Evolutionary conservation across 2,329 filamentous ascomycete genomes (phyloP), one percentile per base, ranked within the genome.

Genomic region (Dactylellina parvicollis): DNA sequence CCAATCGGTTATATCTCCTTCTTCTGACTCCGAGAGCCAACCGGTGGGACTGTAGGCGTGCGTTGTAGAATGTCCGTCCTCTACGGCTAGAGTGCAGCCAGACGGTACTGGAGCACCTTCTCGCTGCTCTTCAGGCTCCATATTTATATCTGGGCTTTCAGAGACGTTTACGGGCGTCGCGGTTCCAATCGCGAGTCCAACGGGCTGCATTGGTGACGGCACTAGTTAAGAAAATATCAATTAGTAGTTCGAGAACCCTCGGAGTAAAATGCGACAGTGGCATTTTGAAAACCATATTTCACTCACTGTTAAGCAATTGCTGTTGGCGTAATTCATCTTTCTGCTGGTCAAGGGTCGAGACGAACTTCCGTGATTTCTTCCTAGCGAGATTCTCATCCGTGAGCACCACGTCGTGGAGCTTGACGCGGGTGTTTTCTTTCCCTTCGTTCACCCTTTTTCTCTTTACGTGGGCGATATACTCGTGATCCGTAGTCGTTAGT

Each of bases 131-230:
- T n/a, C n/a, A n/a, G n/a, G n/a, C n/a, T n/a, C n/a, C n/a, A n/a
- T n/a, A n/a, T n/a, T n/a, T n/a, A n/a, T n/a, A n/a, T n/a, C n/a
- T n/a, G n/a, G n/a, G n/a, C n/a, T n/a, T n/a, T n/a, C n/a, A n/a
- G n/a, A n/a, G n/a, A n/a, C n/a, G n/a, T n/a, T n/a, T n/a, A n/a
- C n/a, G n/a, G 57, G 46, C 3, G 57, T 62, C 4, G 57, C 44
- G 20, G 57, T 62, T 44, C 57, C 57, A 14, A 62, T 46, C n/a
- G 42, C 40, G 8, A 62, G 46, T 5, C 57, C 57, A 10, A 30
- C 2, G 3, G 57, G 57, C n/a, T 20, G 22, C 1, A 14, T 12
- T 30, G 57, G 57, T 32, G 57, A 52, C 44, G 4, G 4, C 14
- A n/a, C 57, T 62, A 36, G 16, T 5, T 1, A 44, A 52, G 18